Evolutionary conservation across 495 filamentous ascomycete species (phyloP), one percentile per base, ranked within the genome.

Genomic region (Podospora fimiseda): DNA sequence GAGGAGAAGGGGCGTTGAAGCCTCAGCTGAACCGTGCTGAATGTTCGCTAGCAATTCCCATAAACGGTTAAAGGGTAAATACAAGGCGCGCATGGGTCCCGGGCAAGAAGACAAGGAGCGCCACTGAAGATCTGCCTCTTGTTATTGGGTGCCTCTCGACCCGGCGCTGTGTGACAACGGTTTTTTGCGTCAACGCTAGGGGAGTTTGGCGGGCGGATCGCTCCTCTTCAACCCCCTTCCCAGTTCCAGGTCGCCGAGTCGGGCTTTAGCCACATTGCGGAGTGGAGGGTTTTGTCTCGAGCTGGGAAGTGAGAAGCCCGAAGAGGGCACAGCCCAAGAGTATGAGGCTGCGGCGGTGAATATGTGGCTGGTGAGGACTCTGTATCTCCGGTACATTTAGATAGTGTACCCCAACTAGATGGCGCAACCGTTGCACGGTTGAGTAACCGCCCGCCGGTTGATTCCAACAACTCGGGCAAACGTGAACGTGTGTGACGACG

Each of bases 81-180:
- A 43, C 45, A 41, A 48, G 48, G 43, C 48, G 16, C 33, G 43
- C 40, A 39, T 39, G 53, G 24, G 16, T 30, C 44, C 43, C 37
- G 7, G 41, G 51, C 39, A 43, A 50, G 43, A 23, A 45, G 53
- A 48, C 52, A 48, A 39, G 50, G 59, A 47, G 55, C 57, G 60
- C 60, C 62, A 64, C 63, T 27, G 61, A 60, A 53, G 64, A 62
- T 65, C 62, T 47, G 44, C 42, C 9, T 15, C 2, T n/a, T 37
- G 11, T 54, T 18, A 65, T 63, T 62, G 63, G 61, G 52, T 52
- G 56, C 58, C 62, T 60, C 56, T 51, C 33, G 57, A 57, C 64
- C 64, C 61, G 50, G 59, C 60, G 62, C 58, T 64, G 66, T 69
- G 60, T 60, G 66, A 67, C 66, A 69, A 69, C 61, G 62, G 66